Base-by-base conservation (phyloP, 257 asterid species). In the Paraleonurus japonicus region DNA sequence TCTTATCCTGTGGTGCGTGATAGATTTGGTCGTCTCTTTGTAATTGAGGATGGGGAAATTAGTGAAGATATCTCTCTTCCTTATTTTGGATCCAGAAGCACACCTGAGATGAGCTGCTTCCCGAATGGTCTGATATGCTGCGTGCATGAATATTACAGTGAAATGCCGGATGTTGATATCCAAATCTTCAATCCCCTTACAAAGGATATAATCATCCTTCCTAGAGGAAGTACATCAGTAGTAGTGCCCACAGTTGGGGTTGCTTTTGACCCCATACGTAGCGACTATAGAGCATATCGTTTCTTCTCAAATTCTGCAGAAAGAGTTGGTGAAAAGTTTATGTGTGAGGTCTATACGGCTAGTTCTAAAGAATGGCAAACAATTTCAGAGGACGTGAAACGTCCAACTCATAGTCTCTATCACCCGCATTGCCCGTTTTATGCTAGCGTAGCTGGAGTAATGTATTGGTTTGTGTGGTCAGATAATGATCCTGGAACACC, bases 391-490 rank as follows among this genome's bases (percentile, higher is more conserved):
- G 75, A 50, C 2, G 28, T 61, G 27, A 15, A 59, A 27, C 50
- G 63, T 12, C 83, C 77, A 3, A 16, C 15, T 0, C 57, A 17
- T 7, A 75, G 60, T 50, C 57, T 27, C 0, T 0, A 22, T 58
- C 39, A 71, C 67, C 74, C 75, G 2, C 33, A 10, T 17, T 24
- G 63, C 72, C 71, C 80, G 43, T 45, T 12, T 45, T 70, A 73
- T 57, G 78, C 71, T 65, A 70, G 80, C 13, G 57, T 79, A 22
- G 72, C 48, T 41, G 78, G 83, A 45, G 47, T 22, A 24, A 23
- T 75, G 17, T 79, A 74, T 61, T 79, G 83, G 83, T 67, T 79
- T 12, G 61, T 15, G 9, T 71, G 72, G 80, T 64, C 63, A 7
- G 26, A 13, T 27, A 65, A 23, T 6, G 23, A 70, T 10, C 61